Evolutionary conservation across 257 asterid genomes (phyloP), one percentile per base, ranked within the genome.

Genomic region (Paraleonurus japonicus): DNA sequence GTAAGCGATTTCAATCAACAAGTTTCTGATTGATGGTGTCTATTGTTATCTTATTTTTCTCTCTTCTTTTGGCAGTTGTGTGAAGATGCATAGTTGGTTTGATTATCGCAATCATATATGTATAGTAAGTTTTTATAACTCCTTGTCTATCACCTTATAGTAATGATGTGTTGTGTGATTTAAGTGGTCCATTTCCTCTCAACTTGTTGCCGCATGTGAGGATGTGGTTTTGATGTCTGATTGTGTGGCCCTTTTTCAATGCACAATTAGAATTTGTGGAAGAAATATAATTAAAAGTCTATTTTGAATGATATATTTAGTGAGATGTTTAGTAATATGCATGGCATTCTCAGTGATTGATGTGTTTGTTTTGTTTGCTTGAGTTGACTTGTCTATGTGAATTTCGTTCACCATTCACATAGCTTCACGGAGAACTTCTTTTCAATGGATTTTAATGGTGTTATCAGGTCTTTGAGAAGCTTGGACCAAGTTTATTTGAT

Each of bases 61-160:
- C 26, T 54, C 39, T 27, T 60, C 32, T 67, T 51, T 69, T 77
- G 67, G 81, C 92, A 87, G 98, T 71, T 89, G 98, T 22, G 95
- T 89, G 85, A 89, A 79, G 87, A 86, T 92, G 79, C 88, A 62
- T 73, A 72, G 75, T 72, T 92, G 96, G 98, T 92, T 92, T 76
- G 93, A 92, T 82, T 89, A 89, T 82, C 92, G 93, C 73, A 87
- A 83, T 62, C 96, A 92, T 73, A 88, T 89, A 58, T 92, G 96
- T 48, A 77, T 87, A 74, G 98, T 92, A 80, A 92, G 98, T 89
- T 53, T 61, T 22, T 20, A 2, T 53, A 16, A 60, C 69, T 69
- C 41, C 70, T 57, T 23, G 11, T 16, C 37, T 12, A 35, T 54
- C 6, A 37, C 65, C 69, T 62, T 55, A n/a, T 53, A 37, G 50